A percentile compares a stretch with the other conserved stretches of the same genome.
phyloP scores from a whole-genome alignment of 2,329 filamentous ascomycete species.

The Lecanosticta acicola region DNA sequence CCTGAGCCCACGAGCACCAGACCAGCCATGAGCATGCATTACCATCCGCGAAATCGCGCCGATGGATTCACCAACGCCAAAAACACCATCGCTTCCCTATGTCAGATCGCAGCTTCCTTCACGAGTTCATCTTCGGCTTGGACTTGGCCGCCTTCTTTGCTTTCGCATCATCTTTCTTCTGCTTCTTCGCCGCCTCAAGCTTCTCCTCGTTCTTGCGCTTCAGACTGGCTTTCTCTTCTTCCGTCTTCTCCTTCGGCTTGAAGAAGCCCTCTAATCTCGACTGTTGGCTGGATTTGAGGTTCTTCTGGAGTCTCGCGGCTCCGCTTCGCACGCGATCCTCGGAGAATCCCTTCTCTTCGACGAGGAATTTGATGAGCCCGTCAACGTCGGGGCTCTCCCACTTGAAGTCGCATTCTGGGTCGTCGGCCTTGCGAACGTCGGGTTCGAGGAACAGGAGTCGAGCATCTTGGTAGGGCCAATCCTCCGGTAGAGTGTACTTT shows the following conservation, averaged over 20 bases:
- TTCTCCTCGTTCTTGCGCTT: conserved; percentile 95
- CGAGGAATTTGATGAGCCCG: conserved; percentile 81
- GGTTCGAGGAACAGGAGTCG: conserved; percentile 87
- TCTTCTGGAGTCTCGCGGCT: conserved; percentile 77
- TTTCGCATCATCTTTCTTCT: conserved; percentile 88
- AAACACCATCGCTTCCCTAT: conserved; percentile 20
- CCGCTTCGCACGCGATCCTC: conserved; percentile 84
- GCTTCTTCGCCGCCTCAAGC: conserved; percentile 89
- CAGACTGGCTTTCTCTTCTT: conserved; percentile 72
- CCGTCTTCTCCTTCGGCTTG: conserved; percentile 83
- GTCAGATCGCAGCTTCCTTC: conserved; percentile 6
- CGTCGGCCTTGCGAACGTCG: conserved; percentile 76
- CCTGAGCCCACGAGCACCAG: too few relatives aligned
- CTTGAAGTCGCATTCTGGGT: conserved; percentile 90
- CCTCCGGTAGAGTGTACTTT: conserved; percentile 83
- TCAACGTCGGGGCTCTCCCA: conserved; percentile 93
- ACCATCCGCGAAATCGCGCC: not conserved
- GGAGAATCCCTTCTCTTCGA: conserved; percentile 91
- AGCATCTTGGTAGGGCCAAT: conserved; percentile 93
- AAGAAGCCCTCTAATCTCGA: conserved; percentile 93
- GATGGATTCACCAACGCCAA: conserved; percentile 9
- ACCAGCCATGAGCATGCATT: too few relatives aligned
- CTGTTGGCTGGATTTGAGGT: conserved; percentile 85
- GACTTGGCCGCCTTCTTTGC: conserved; percentile 87
- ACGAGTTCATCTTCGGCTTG: conserved; percentile 56